Conservation (phyloP, 441 rosid species). For the Croton laevigatus region DNA sequence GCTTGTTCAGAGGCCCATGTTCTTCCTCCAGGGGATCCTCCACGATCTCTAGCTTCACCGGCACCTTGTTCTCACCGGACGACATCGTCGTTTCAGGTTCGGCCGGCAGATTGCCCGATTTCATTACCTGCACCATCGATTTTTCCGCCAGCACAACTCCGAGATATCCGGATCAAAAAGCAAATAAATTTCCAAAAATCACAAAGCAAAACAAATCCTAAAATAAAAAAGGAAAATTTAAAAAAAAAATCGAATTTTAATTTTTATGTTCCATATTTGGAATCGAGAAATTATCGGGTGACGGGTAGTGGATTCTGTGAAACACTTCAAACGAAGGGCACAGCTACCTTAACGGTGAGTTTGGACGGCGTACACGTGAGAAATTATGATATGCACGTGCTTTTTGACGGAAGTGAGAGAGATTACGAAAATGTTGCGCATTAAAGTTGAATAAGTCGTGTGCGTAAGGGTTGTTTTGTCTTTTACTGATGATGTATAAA, state of each 20-base stretch:
- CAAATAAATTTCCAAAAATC: neutral
- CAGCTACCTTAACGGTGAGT: neutral
- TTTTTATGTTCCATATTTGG: neutral
- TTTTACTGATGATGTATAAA: neutral
- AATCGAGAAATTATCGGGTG: constrained; percentile 11
- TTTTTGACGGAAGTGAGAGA: neutral
- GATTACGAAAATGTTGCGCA: constrained; percentile 11
- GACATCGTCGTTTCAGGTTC: constrained; percentile 44
- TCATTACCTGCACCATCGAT: constrained; percentile 70
- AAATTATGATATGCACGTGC: constrained; percentile 18
- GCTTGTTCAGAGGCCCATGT: constrained; percentile 61
- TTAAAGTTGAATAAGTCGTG: neutral
- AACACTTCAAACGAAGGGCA: constrained; percentile 12
- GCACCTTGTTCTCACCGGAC: constrained; percentile 39
- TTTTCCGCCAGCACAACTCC: neutral
- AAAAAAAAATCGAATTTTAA: neutral
- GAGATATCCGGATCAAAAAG: constrained; percentile 10
- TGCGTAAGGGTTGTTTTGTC: constrained; percentile 14
- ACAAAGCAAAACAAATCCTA: neutral
- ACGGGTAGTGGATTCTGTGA: neutral
- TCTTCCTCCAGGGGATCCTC: constrained; percentile 78
- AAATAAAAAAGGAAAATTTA: neutral
- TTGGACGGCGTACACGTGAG: constrained; percentile 27
- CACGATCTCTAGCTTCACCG: constrained; percentile 77
- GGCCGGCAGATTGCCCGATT: constrained; percentile 44